Base-by-base conservation (phyloP, 441 rosid genomes). In the Erysimum cheiri region DNA sequence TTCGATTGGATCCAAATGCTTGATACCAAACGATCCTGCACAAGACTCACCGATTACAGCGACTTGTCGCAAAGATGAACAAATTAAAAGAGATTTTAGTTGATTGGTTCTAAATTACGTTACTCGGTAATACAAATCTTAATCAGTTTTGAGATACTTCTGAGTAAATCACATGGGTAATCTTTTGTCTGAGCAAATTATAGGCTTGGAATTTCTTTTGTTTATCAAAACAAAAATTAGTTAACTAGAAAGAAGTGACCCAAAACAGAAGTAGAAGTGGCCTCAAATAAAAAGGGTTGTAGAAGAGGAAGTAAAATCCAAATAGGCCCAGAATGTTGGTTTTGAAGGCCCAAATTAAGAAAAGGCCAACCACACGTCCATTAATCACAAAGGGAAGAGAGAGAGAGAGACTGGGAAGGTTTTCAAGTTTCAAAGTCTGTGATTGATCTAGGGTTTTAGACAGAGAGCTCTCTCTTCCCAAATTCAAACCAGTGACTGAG, bases 401-500 rank as follows among this genome's bases (percentile, higher is more conserved):
- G 17, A 58, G 9, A 37, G 60, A 35, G 33, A 2, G 53, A 22
- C 6, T 48, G 19, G 28, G 7, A 52, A 28, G 36, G 29, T 29
- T 53, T 53, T 3, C 11, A 13, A 9, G 3, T 17, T 56, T 67
- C 44, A 43, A n/a, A 55, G 35, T 56, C 55, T 32, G 55, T 44
- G 70, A 8, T 37, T 55, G 71, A 54, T 67, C 44, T 69, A 70
- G 74, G 74, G 74, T 70, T 70, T 29, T 29, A 52, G 69, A 26
- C 2, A 13, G 8, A 8, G 57, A 46, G 59, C 15, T 24, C 44
- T 46, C 26, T 15, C 46, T 44, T 4, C 12, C 24, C 29, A 11
- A 35, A 35, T 69, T 48, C 57, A 39, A 59, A 60, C 5, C 57
- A 4, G 37, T 46, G 41, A 22, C 2, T 2, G 12, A 31, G 47